These are phyloP conservation scores for Arthrobotrys musiformis DNA, from an alignment of 2,329 filamentous ascomycete genomes.

Conservation along the genomic window DNA sequence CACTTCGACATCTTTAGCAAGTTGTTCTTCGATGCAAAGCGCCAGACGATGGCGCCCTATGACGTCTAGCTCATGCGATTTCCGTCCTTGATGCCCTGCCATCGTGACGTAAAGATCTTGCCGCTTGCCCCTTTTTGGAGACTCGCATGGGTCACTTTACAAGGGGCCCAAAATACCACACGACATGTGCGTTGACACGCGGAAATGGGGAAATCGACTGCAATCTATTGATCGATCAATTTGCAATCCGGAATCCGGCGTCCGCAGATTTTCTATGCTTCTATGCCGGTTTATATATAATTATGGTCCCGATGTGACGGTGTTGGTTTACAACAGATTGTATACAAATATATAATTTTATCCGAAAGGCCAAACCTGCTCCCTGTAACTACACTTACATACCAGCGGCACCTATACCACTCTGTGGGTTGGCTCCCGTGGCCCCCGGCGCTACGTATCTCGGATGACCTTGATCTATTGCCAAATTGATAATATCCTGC, in stretches of 20 bases:
- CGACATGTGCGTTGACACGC: constrained; percentile 2
- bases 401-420: constrained; percentile 5
- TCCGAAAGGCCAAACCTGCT: too few species aligned
- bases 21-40: neutral
- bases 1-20: neutral
- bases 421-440: constrained; percentile 36
- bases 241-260: neutral
- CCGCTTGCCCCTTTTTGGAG: constrained; percentile 5
- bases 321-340: too few species aligned
- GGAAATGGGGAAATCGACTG: too few species aligned
- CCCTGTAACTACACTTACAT: too few species aligned
- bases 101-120: constrained; percentile 44
- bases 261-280: neutral
- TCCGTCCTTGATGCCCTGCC: constrained; percentile 25
- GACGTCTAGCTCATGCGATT: constrained; percentile 47
- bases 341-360: too few species aligned
- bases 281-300: too few species aligned
- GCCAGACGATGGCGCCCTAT: constrained; percentile 30
- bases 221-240: too few species aligned
- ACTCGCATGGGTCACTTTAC: neutral
- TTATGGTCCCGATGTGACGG: too few species aligned
- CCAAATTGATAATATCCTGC: constrained; percentile 26
- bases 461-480: constrained; percentile 6
- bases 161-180: constrained; percentile 12
- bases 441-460: constrained; percentile 7